Percentiles rank a stretch among this genome's conserved stretches.
phyloP scores from a whole-genome alignment of 352 stramenopile genomes.

The Peronospora destructor region DNA sequence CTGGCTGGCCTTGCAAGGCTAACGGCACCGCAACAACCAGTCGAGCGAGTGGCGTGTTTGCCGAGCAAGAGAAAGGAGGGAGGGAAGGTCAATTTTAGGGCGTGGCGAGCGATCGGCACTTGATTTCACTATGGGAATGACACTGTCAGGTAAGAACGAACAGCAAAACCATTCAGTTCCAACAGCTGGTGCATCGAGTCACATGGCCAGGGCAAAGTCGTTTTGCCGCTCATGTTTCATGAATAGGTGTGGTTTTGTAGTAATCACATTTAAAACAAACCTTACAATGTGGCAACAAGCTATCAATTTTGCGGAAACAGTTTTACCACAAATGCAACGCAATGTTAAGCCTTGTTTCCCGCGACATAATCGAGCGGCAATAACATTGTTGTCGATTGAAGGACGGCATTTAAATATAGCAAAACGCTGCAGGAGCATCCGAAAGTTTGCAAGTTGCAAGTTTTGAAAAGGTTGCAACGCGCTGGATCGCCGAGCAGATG shows the following conservation, averaged over 20 bases:
- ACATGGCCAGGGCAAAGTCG: constrained; percentile 13
- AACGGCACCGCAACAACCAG: constrained; percentile 1
- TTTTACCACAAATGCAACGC: neutral
- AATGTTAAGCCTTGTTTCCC: constrained; percentile 6
- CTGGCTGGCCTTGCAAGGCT: constrained; percentile 10
- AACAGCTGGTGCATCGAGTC: constrained; percentile 14
- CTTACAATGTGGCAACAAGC: no score
- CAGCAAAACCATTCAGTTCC: constrained; percentile 26
- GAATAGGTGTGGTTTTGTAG: no score
- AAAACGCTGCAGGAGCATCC: no score
- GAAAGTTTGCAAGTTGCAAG: constrained; percentile 1
- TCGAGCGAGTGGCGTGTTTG: constrained; percentile 3
- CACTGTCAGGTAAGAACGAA: constrained; percentile 16
- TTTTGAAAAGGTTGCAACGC: neutral
- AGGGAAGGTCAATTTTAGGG: no score
- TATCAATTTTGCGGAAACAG: no score
- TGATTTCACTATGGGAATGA: constrained; percentile 20
- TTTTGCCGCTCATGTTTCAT: constrained; percentile 1
- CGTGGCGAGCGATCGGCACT: constrained; percentile 6
- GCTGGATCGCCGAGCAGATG: constrained; percentile 6
- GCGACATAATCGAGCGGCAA: constrained; percentile 3
- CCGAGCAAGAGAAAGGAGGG: constrained; percentile 5
- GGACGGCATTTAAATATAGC: no score
- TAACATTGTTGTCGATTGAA: constrained; percentile 1
- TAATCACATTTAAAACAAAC: no score